Evolutionary conservation across 345 rosid genomes (phyloP).

Genomic region (Brassica napus): DNA sequence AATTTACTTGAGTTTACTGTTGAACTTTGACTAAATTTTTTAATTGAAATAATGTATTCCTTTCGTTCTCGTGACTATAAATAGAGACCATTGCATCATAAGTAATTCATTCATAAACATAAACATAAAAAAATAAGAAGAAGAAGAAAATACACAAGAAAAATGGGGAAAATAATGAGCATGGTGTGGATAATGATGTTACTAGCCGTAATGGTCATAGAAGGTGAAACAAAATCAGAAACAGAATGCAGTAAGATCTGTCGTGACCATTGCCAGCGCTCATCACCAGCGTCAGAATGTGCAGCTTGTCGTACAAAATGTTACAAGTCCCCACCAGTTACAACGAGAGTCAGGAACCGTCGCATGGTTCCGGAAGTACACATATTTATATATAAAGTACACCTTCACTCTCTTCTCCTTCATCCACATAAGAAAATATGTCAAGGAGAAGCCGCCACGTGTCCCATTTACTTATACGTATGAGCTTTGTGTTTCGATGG

Average conservation of each 20-base stretch:
- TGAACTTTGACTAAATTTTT: background rate
- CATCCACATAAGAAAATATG: too few relatives aligned
- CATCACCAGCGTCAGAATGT: conserved; percentile 23
- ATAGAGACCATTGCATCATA: conserved; percentile 5
- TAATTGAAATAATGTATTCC: conserved; percentile 4
- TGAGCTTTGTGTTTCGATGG: too few relatives aligned
- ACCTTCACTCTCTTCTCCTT: too few relatives aligned
- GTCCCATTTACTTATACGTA: too few relatives aligned
- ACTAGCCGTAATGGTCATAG: conserved; percentile 3
- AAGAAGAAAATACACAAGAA: background rate
- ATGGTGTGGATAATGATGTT: conserved; percentile 15
- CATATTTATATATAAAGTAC: background rate
- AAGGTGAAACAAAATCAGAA: conserved; percentile 23
- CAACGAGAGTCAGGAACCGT: background rate
- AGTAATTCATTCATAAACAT: background rate
- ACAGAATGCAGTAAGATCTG: conserved; percentile 19
- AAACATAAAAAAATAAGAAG: background rate
- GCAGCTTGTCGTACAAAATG: conserved; percentile 20
- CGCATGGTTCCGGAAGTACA: background rate
- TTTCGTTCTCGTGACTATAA: background rate
- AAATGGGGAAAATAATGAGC: conserved; percentile 11
- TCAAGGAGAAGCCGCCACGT: too few relatives aligned
- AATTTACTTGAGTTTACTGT: background rate
- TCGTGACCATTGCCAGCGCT: background rate
- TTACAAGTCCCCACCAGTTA: conserved; percentile 14